A percentile compares a stretch with the other conserved stretches of the same genome.
phyloP scores from a whole-genome alignment of 2,329 filamentous ascomycete species.

The Waltergamsia citrina region DNA sequence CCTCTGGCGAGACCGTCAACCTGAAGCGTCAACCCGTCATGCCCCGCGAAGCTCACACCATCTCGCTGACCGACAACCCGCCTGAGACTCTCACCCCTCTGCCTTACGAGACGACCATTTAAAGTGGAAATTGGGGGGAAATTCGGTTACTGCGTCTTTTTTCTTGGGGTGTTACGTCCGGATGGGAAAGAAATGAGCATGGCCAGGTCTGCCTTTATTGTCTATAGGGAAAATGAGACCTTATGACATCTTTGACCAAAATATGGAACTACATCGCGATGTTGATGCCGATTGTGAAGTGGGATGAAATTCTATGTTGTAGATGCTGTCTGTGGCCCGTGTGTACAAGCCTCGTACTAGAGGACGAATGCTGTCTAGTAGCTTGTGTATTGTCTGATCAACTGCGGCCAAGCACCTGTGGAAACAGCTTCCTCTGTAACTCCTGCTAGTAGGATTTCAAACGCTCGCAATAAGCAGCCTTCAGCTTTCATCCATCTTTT shows the following conservation, averaged over 20 bases:
- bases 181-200: constrained; percentile 34
- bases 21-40: constrained; percentile 82
- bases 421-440: no score
- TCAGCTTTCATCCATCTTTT: no score
- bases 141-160: constrained; percentile 22
- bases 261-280: no score
- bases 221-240: constrained; percentile 27
- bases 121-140: constrained; percentile 30
- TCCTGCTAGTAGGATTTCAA: no score
- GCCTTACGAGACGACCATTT: constrained; percentile 98
- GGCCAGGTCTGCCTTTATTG: constrained; percentile 30
- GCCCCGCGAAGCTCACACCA: constrained; percentile 72
- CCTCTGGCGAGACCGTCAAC: constrained; percentile 75
- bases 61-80: constrained; percentile 72
- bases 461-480: no score
- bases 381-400: no score
- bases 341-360: no score
- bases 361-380: no score
- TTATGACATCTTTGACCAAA: constrained; percentile 19
- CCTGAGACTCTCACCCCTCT: constrained; percentile 88
- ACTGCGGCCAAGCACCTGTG: no score
- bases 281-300: no score
- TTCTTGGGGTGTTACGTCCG: constrained; percentile 31
- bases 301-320: no score
- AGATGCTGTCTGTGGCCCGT: no score